Percentiles rank a stretch among this genome's conserved stretches.
Conservation (phyloP, 2,329 filamentous ascomycete species). For the Botrytis porri region DNA sequence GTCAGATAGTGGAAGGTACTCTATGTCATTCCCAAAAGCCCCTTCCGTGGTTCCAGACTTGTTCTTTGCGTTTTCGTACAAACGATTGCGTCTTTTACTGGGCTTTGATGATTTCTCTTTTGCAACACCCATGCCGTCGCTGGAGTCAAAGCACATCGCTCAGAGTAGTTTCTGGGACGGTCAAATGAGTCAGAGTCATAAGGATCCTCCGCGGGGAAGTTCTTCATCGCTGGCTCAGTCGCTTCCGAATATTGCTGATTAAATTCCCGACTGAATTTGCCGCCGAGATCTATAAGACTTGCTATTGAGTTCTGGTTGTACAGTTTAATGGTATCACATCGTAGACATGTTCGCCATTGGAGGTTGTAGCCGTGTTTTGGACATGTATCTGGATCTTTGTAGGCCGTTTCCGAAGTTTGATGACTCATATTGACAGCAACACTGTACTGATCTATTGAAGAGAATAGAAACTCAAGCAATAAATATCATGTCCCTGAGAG, state of each 20-base stretch:
- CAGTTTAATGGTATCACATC: neutral
- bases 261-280: neutral
- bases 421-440: neutral
- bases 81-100: neutral
- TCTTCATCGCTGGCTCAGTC: neutral
- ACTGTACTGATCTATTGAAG: neutral
- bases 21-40: neutral
- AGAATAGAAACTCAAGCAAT: neutral
- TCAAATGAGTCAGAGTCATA: neutral
- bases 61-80: neutral
- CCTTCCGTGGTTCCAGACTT: neutral
- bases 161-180: neutral
- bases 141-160: neutral
- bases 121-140: neutral
- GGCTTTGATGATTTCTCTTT: neutral
- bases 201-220: neutral
- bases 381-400: neutral
- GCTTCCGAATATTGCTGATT: neutral
- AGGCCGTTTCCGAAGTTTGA: neutral
- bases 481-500: neutral
- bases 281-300: neutral
- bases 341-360: conserved; percentile 8
- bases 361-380: neutral
- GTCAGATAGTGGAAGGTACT: neutral
- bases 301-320: neutral